Evolutionary conservation across 345 rosid species (phyloP).

Genomic region (Schrenkiella parvula): DNA sequence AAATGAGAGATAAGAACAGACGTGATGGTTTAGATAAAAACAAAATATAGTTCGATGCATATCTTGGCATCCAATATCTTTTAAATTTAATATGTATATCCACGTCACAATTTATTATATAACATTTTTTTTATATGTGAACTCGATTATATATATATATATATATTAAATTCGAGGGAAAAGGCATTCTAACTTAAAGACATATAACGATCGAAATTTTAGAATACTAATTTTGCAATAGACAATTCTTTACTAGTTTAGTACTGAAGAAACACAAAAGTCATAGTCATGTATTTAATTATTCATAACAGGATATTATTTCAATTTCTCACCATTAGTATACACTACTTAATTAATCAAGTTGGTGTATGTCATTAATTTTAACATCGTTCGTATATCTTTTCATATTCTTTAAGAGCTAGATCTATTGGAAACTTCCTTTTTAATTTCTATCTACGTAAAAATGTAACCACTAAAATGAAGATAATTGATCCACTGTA

Average conservation of each 20-base stretch:
- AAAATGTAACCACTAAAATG: too few species aligned
- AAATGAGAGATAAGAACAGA: slow-evolving; percentile 7
- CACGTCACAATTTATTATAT: slow-evolving; percentile 1
- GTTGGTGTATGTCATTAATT: slow-evolving; percentile 11
- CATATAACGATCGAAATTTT: neutral
- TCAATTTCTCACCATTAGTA: slow-evolving; percentile 16
- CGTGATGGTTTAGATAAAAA: slow-evolving; percentile 14
- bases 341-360: slow-evolving; percentile 23
- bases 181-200: neutral
- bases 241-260: slow-evolving; percentile 4
- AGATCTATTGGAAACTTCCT: neutral
- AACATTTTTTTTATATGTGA: neutral
- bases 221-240: slow-evolving; percentile 9
- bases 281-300: slow-evolving; percentile 8
- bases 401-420: neutral
- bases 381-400: slow-evolving; percentile 1
- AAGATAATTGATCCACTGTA: too few species aligned
- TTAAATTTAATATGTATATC: neutral
- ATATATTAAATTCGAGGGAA: neutral
- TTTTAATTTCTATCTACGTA: neutral
- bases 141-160: neutral
- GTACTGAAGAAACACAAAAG: slow-evolving; percentile 23
- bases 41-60: slow-evolving; percentile 17
- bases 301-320: slow-evolving; percentile 16
- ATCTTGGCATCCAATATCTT: slow-evolving; percentile 20